Evolutionary conservation across 768 basidiomycete genomes (phyloP), one percentile per base, ranked within the genome.

Genomic region (Auricularia sp.): DNA sequence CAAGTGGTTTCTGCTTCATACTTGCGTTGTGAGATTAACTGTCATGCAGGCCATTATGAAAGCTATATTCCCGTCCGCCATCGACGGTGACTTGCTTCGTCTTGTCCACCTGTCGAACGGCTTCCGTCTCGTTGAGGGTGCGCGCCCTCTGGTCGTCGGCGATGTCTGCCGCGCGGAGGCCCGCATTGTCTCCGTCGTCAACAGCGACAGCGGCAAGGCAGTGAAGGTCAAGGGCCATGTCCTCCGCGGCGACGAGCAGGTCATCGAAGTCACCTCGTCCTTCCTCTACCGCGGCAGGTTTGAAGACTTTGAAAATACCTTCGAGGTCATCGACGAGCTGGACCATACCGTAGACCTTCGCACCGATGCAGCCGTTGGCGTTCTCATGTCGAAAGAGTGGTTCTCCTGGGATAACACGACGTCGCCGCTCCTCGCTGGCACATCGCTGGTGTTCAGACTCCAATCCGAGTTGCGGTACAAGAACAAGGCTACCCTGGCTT

Each of bases 251-350:
- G 86, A 83, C 59, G 81, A 86, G 71, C 89, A 86, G 2, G 88
- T 97, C 74, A 91, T 98, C 65, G 92, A 98, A 74, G 95, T 98
- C 65, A 81, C 88, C 18, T 98, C 97, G 0, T 82, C 95, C 8
- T 99, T 99, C 89, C 82, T 99, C 54, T 98, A 97, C 78, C 93
- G 97, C 68, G 96, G 97, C 61, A 86, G 85, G 61, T 99, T 98
- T 79, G 81, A 78, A 71, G 97, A 98, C 79, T 98, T 86, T 74
- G 85, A 90, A 74, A 94, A 98, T 78, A 98, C 97, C 0, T 99
- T 99, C 76, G 94, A 98, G 75, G 88, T 87, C 13, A 82, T 88
- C 54, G 88, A 94, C 67, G 94, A 97, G 73, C 87, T 90, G 0
- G 92, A 95, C 69, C 97, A 96, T 75, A 73, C 86, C 35, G 88